A percentile compares a stretch with the other conserved stretches of the same genome.
phyloP scores from a whole-genome alignment of 1,284 basidiomycete genomes.

The Rhodotorula sp. region DNA sequence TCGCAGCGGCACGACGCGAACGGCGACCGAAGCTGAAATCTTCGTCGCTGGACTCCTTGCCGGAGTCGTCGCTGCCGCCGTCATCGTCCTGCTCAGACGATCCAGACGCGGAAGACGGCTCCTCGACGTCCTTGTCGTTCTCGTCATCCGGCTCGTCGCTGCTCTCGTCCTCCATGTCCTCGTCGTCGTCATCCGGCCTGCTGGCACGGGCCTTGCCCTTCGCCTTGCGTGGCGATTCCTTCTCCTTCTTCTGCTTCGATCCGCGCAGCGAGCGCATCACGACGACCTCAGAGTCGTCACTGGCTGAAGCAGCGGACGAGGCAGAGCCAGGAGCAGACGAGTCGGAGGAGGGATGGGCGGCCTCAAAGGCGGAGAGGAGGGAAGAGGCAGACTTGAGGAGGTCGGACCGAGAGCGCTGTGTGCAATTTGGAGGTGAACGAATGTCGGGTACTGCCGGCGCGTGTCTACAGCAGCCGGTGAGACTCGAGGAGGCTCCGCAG shows the following conservation, averaged over 20 bases:
- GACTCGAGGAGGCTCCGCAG: not conserved
- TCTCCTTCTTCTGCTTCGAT: no score
- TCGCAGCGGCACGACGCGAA: not conserved
- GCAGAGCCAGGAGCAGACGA: not conserved
- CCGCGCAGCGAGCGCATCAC: not conserved
- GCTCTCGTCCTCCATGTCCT: not conserved
- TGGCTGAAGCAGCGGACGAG: not conserved
- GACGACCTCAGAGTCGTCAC: not conserved
- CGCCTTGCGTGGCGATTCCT: not conserved
- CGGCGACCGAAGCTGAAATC: not conserved
- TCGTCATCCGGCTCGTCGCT: slow-evolving; percentile 6
- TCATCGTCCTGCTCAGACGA: not conserved
- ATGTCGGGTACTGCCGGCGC: no score
- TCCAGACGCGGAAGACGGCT: not conserved
- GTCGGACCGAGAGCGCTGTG: slow-evolving; percentile 19
- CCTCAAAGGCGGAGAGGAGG: slow-evolving; percentile 24
- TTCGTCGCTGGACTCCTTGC: not conserved
- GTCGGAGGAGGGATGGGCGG: not conserved
- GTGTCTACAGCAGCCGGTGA: not conserved
- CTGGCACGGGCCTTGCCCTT: not conserved
- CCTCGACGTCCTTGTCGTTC: slow-evolving; percentile 6
- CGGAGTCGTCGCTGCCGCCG: not conserved
- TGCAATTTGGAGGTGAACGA: not conserved
- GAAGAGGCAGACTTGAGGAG: slow-evolving; percentile 5
- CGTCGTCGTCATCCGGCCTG: not conserved